Conservation (phyloP, 139 green algal genomes). For the Closterium sp. region DNA sequence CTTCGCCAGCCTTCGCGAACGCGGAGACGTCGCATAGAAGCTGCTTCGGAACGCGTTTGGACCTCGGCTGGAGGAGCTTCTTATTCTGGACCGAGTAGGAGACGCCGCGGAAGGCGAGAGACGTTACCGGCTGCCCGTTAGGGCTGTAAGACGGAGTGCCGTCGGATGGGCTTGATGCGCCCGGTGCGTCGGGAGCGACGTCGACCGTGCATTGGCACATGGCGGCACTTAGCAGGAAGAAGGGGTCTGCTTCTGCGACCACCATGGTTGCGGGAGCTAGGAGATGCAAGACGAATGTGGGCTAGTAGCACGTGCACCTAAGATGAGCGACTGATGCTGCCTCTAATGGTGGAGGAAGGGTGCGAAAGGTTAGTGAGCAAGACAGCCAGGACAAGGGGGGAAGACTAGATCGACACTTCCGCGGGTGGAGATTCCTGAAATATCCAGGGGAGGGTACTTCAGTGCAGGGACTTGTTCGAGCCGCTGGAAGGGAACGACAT, state of each 20-base stretch:
- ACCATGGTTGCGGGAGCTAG: too few species aligned
- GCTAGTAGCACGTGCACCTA: too few species aligned
- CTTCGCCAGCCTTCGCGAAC: constrained; percentile 52
- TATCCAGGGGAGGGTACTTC: too few species aligned
- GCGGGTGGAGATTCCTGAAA: too few species aligned
- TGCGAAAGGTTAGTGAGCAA: too few species aligned
- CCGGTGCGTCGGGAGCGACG: not conserved
- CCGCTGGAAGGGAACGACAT: not conserved
- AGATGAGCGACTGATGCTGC: too few species aligned
- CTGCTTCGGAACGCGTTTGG: not conserved
- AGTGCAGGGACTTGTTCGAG: too few species aligned
- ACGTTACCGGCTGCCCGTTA: not conserved
- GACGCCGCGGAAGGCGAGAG: not conserved
- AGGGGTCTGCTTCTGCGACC: not conserved
- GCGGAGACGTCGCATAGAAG: not conserved
- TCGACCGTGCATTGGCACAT: not conserved
- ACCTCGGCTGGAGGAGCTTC: not conserved
- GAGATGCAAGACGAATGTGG: too few species aligned
- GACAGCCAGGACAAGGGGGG: too few species aligned
- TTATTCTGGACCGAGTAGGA: not conserved
- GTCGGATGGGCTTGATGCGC: not conserved
- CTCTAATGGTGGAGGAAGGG: too few species aligned
- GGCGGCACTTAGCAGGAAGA: not conserved
- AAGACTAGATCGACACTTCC: too few species aligned
- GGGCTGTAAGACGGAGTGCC: not conserved